These are phyloP conservation scores for Pterula multifida DNA, from an alignment of 1,284 basidiomycete genomes.

Conservation along the genomic window DNA sequence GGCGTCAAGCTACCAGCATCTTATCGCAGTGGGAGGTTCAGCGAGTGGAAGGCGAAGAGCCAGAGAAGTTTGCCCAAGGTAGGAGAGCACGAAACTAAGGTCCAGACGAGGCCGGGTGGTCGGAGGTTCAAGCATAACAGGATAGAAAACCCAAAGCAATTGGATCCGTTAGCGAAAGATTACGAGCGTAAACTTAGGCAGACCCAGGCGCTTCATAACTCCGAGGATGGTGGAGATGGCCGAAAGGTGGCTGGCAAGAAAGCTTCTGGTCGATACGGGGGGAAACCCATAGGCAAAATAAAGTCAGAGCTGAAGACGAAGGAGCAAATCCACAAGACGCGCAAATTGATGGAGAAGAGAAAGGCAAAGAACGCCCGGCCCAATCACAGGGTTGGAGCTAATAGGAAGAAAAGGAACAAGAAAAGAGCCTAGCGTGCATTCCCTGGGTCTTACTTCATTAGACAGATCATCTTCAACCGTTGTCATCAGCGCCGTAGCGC, in stretches of 20 bases:
- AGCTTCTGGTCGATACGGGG: slow-evolving; percentile 33
- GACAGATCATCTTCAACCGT: too few species aligned
- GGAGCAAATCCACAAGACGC: slow-evolving; percentile 73
- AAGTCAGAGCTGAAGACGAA: slow-evolving; percentile 75
- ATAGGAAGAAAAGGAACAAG: not conserved
- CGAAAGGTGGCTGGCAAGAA: slow-evolving; percentile 15
- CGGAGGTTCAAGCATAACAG: slow-evolving; percentile 61
- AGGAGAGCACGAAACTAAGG: slow-evolving; percentile 64
- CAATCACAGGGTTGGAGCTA: not conserved
- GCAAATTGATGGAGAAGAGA: slow-evolving; percentile 48
- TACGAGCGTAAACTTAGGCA: slow-evolving; percentile 64
- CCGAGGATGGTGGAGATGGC: slow-evolving; percentile 11
- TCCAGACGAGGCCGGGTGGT: slow-evolving; percentile 23
- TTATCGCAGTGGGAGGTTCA: slow-evolving; percentile 88
- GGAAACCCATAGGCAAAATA: slow-evolving; percentile 49
- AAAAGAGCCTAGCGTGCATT: too few species aligned
- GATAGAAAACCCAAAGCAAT: slow-evolving; percentile 47
- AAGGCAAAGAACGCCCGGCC: slow-evolving; percentile 71
- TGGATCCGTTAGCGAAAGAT: slow-evolving; percentile 54
- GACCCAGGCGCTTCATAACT: slow-evolving; percentile 37
- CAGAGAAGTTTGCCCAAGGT: slow-evolving; percentile 64
- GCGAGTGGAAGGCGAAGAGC: slow-evolving; percentile 86
- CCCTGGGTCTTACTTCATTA: too few species aligned
- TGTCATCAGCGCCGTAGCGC: too few species aligned
- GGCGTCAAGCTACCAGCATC: slow-evolving; percentile 88